Conservation (phyloP, 164 flowering plant species). For the Echeveria elegans region DNA sequence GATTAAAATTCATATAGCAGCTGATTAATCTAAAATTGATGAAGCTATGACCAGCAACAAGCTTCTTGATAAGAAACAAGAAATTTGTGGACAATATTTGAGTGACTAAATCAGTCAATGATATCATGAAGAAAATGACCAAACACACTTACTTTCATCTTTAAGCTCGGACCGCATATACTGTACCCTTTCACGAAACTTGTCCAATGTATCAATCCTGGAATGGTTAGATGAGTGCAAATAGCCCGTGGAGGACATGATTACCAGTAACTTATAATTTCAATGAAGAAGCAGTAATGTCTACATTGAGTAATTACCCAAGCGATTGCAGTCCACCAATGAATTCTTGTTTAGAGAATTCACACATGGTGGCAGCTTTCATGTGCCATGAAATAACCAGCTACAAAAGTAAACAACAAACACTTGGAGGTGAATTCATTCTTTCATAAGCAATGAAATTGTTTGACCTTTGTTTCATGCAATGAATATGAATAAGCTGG, state of each 20-base stretch:
- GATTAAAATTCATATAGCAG: neutral
- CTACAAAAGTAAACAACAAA: slow-evolving; percentile 26
- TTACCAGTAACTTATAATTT: neutral
- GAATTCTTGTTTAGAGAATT: slow-evolving; percentile 90
- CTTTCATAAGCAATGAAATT: neutral
- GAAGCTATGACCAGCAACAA: neutral
- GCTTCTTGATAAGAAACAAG: neutral
- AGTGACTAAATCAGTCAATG: neutral
- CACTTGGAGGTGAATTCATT: neutral
- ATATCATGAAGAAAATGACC: neutral
- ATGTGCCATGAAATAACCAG: slow-evolving; percentile 97
- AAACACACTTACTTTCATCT: slow-evolving; percentile 74
- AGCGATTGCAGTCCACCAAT: slow-evolving; percentile 75
- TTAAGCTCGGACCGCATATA: slow-evolving; percentile 82
- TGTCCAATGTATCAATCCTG: slow-evolving; percentile 95
- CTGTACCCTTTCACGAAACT: slow-evolving; percentile 71
- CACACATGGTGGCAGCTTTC: slow-evolving; percentile 99
- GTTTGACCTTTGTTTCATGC: neutral
- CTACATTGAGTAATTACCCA: slow-evolving; percentile 41
- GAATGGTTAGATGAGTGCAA: slow-evolving; percentile 13
- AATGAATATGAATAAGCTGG: neutral
- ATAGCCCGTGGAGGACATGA: neutral
- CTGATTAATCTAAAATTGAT: neutral
- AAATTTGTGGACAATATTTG: neutral
- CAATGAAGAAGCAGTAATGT: neutral